These are phyloP conservation scores for Misopates orontium DNA, from an alignment of 257 asterid genomes.

Conservation along the genomic window DNA sequence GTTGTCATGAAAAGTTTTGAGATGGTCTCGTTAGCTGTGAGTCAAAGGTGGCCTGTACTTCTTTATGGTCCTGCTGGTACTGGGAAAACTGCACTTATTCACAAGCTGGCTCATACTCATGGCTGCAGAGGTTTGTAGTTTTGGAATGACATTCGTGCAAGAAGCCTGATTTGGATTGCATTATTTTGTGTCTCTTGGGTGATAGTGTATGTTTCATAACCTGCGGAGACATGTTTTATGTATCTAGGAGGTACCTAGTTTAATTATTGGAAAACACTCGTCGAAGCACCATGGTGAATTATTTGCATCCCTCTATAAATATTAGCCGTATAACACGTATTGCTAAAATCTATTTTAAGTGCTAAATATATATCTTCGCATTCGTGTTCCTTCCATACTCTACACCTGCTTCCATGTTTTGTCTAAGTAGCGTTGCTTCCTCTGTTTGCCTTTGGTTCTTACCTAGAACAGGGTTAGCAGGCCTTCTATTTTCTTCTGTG, in stretches of 20 bases:
- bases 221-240: slow-evolving; percentile 6
- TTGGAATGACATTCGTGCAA: neutral
- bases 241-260: neutral
- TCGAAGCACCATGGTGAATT: neutral
- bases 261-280: neutral
- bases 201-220: neutral
- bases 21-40: slow-evolving; percentile 80
- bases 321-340: neutral
- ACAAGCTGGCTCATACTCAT: slow-evolving; percentile 57
- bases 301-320: neutral
- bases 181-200: neutral
- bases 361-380: neutral
- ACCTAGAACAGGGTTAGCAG: neutral
- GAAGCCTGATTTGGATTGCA: slow-evolving; percentile 3
- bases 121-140: slow-evolving; percentile 62
- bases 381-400: neutral
- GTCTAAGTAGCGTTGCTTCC: neutral
- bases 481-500: neutral
- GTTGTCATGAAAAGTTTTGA: slow-evolving; percentile 63
- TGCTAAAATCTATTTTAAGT: neutral
- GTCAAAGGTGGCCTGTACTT: slow-evolving; percentile 96
- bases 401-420: neutral
- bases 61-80: slow-evolving; percentile 90
- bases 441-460: neutral
- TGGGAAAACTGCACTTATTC: slow-evolving; percentile 82